These are phyloP conservation scores for Chytridium lagenaria DNA, from an alignment of 371 early-diverging fungal genomes.

Conservation along the genomic window DNA sequence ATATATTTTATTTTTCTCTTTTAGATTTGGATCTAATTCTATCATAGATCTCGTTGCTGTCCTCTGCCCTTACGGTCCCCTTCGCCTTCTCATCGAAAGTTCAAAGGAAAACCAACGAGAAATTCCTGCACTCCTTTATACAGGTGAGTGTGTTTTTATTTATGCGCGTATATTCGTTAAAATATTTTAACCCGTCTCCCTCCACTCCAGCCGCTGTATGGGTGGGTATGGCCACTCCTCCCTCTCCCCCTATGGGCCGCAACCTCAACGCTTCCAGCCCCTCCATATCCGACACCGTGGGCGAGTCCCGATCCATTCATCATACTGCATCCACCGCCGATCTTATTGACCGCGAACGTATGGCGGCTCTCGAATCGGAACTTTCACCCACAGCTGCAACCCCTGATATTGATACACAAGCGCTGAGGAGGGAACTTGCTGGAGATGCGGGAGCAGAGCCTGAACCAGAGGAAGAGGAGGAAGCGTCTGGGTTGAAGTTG, in stretches of 20 bases:
- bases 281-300: slow-evolving; percentile 6
- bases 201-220: slow-evolving; percentile 11
- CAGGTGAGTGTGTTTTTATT: slow-evolving; percentile 27
- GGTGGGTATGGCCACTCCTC: slow-evolving; percentile 24
- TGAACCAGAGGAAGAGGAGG: slow-evolving; percentile 68
- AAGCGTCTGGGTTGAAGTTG: slow-evolving; percentile 75
- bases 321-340: slow-evolving; percentile 14
- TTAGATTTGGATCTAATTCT: too few relatives aligned
- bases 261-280: background rate
- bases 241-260: background rate
- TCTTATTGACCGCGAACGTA: slow-evolving; percentile 1
- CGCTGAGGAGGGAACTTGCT: background rate
- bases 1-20: background rate
- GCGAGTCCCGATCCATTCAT: slow-evolving; percentile 5
- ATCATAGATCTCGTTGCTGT: slow-evolving; percentile 82
- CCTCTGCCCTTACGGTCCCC: slow-evolving; percentile 88
- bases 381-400: background rate
- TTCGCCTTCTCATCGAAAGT: slow-evolving; percentile 80
- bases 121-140: slow-evolving; percentile 81
- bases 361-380: background rate
- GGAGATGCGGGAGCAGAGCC: slow-evolving; percentile 37
- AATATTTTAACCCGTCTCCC: too few relatives aligned
- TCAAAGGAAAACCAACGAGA: slow-evolving; percentile 73
- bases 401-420: background rate
- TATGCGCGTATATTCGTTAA: background rate